Conservation (phyloP, 2,329 filamentous ascomycete genomes). For the Fusarium beomiforme region DNA sequence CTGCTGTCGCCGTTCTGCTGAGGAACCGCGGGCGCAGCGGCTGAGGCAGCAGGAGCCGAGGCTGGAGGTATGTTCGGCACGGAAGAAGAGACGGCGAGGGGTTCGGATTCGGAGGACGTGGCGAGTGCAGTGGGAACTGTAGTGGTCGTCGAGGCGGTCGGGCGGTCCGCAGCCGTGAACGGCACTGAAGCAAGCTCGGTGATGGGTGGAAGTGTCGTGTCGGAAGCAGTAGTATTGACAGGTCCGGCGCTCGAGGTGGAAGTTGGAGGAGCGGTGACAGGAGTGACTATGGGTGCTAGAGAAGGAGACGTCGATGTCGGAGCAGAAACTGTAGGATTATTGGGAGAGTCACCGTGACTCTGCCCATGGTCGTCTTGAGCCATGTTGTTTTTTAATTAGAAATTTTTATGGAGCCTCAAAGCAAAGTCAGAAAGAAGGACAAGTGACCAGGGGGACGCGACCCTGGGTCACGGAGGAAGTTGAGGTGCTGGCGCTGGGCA, state of each 20-base stretch:
- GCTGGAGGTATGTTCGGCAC: slow-evolving; percentile 27
- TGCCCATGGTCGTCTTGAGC: slow-evolving; percentile 46
- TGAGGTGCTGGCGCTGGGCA: slow-evolving; percentile 40
- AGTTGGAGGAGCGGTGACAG: slow-evolving; percentile 35
- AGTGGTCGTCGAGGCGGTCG: slow-evolving; percentile 34
- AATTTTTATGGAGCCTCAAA: slow-evolving; percentile 51
- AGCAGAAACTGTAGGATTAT: slow-evolving; percentile 40
- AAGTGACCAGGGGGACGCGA: slow-evolving; percentile 44
- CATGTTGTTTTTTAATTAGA: slow-evolving; percentile 50
- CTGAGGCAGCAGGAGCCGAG: slow-evolving; percentile 29
- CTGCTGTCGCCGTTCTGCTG: slow-evolving; percentile 48
- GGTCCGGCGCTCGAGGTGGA: slow-evolving; percentile 20
- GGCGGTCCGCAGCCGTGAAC: slow-evolving; percentile 23
- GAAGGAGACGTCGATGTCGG: slow-evolving; percentile 40
- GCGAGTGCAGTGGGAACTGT: slow-evolving; percentile 22
- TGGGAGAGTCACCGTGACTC: slow-evolving; percentile 45
- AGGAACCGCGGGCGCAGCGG: slow-evolving; percentile 29
- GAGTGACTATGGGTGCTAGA: slow-evolving; percentile 37
- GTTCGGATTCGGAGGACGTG: slow-evolving; percentile 27
- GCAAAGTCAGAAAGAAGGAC: slow-evolving; percentile 46
- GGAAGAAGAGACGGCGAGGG: slow-evolving; percentile 20
- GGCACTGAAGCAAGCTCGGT: slow-evolving; percentile 29
- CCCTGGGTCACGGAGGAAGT: slow-evolving; percentile 44
- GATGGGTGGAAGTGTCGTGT: slow-evolving; percentile 30
- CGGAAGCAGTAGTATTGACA: slow-evolving; percentile 23